These are phyloP conservation scores for Arthroderma sp. DNA, from an alignment of 2,329 filamentous ascomycete genomes.

Conservation along the genomic window DNA sequence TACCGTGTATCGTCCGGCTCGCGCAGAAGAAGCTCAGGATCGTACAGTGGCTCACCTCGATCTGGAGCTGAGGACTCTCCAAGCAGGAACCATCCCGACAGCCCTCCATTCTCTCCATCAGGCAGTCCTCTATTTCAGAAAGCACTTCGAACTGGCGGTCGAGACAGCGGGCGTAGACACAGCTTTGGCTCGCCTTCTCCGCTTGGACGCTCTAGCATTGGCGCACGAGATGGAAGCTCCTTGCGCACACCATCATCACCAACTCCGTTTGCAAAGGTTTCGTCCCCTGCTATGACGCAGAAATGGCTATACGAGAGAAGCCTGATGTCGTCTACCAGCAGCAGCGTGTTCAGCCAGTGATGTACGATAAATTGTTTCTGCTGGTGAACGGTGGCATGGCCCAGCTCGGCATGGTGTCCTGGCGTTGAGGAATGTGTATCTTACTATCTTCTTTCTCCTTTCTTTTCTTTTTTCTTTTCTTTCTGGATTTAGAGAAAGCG, in stretches of 20 bases:
- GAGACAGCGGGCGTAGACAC: constrained; percentile 39
- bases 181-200: constrained; percentile 51
- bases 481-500: neutral
- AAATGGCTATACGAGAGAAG: constrained; percentile 92
- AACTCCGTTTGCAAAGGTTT: constrained; percentile 56
- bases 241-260: constrained; percentile 55
- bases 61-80: constrained; percentile 27
- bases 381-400: neutral
- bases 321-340: constrained; percentile 27
- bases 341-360: neutral
- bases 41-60: constrained; percentile 28
- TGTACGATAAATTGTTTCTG: neutral
- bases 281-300: constrained; percentile 69
- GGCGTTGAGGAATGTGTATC: constrained; percentile 2
- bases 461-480: neutral
- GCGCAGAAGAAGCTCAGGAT: constrained; percentile 33
- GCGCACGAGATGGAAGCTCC: constrained; percentile 33
- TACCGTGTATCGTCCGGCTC: constrained; percentile 63
- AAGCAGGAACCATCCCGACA: constrained; percentile 24
- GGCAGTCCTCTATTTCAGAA: constrained; percentile 56
- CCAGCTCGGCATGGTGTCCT: neutral
- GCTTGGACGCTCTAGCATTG: constrained; percentile 36
- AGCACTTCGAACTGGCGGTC: constrained; percentile 40
- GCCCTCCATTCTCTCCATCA: constrained; percentile 44
- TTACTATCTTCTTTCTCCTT: neutral